phyloP scores from a whole-genome alignment of 495 filamentous ascomycete species.

The Podospora fimiseda region DNA sequence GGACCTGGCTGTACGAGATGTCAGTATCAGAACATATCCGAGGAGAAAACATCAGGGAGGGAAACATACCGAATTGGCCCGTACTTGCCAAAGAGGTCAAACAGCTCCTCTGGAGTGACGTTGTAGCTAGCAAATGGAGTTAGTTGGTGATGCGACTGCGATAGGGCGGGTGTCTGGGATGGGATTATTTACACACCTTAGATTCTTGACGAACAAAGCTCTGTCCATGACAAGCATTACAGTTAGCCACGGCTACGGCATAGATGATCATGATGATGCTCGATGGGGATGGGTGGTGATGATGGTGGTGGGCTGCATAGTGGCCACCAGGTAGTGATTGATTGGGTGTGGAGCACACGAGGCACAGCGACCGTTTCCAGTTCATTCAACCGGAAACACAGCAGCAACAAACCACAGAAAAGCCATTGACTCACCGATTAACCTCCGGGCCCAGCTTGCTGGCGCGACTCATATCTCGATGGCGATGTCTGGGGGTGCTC shows the following conservation, averaged over 20 bases:
- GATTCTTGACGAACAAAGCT: constrained; percentile 97
- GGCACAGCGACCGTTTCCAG: constrained; percentile 5
- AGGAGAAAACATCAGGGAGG: neutral
- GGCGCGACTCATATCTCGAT: constrained; percentile 69
- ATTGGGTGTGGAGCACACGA: neutral
- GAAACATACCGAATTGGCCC: constrained; percentile 76
- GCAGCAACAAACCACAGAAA: neutral
- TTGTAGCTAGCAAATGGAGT: constrained; percentile 66
- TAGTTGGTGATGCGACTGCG: constrained; percentile 10
- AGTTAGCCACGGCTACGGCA: too few relatives aligned
- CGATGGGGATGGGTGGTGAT: too few relatives aligned
- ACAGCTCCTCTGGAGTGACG: constrained; percentile 88
- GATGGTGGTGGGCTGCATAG: neutral
- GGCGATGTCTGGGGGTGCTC: constrained; percentile 20
- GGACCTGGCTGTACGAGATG: constrained; percentile 69
- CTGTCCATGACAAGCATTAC: constrained; percentile 39
- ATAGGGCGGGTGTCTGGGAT: constrained; percentile 2
- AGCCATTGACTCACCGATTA: constrained; percentile 63
- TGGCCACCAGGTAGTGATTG: neutral
- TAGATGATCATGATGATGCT: too few relatives aligned
- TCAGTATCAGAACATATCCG: constrained; percentile 23
- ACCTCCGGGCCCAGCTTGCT: constrained; percentile 93
- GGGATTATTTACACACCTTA: constrained; percentile 58
- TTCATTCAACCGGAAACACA: neutral
- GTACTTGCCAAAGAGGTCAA: constrained; percentile 92